Evolutionary conservation across 2,329 filamentous ascomycete genomes (phyloP).

Genomic region (Pseudogymnoascus sp.): DNA sequence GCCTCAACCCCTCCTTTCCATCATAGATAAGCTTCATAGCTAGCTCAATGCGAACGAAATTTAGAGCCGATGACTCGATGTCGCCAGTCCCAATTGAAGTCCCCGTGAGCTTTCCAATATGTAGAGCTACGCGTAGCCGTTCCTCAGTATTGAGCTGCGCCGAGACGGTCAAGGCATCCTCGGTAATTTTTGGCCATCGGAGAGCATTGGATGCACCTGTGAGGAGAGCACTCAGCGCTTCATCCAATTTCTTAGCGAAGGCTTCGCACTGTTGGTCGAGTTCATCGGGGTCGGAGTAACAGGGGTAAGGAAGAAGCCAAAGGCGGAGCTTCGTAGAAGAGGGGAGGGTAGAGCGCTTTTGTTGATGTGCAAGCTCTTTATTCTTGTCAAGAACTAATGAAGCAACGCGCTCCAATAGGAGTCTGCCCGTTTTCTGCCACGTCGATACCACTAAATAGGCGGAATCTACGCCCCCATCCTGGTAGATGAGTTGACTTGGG

Average conservation of each 20-base stretch:
- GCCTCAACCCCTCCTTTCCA: not conserved
- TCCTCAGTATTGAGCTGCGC: conserved; percentile 13
- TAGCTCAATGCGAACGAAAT: conserved; percentile 10
- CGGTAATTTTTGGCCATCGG: conserved; percentile 12
- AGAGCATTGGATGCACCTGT: conserved; percentile 10
- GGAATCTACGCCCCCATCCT: too few relatives aligned
- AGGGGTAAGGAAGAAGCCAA: conserved; percentile 15
- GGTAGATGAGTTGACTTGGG: too few relatives aligned
- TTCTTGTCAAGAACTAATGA: conserved; percentile 5
- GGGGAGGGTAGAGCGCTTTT: conserved; percentile 9
- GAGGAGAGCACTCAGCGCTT: conserved; percentile 5
- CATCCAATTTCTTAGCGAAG: conserved; percentile 10
- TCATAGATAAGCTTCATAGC: conserved; percentile 13
- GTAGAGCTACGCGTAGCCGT: conserved; percentile 10
- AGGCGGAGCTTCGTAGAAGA: conserved; percentile 10
- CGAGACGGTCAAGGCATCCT: conserved; percentile 9
- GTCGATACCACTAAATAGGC: not conserved
- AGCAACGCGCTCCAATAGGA: conserved; percentile 12
- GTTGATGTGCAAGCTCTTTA: not conserved
- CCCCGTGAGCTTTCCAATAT: conserved; percentile 10
- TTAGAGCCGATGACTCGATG: conserved; percentile 2
- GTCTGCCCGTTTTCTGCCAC: conserved; percentile 10
- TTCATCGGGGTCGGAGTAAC: not conserved
- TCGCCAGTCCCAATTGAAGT: not conserved
- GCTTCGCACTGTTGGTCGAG: conserved; percentile 10